Base-by-base conservation (phyloP, 2,329 filamentous ascomycete species). In the Botrytis byssoidea region DNA sequence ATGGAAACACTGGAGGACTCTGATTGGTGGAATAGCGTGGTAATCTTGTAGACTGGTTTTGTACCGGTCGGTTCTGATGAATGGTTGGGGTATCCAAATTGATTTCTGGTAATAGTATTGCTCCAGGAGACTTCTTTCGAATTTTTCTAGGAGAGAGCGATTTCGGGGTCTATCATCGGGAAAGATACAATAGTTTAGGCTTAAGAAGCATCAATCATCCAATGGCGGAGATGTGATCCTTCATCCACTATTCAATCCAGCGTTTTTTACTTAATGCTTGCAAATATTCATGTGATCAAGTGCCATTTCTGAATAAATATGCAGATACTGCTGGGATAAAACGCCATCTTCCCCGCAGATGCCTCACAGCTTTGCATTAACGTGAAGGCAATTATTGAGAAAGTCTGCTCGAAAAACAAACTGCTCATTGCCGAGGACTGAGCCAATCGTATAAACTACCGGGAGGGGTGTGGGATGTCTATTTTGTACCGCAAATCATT, bases 171-270 rank as follows among this genome's bases (percentile, higher is more conserved):
- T 57, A 25, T 66, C 5, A 37, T 37, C 29, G 37, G n/a, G 48
- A 10, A 44, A 32, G n/a, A 32, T 65, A 4, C 37, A 25, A 18
- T 42, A 42, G 14, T 67, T 40, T 70, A 14, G 20, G 60, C 42
- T 51, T 44, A 18, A 61, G 40, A 46, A 32, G 22, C 57, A 61
- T 46, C 61, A 22, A 37, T 70, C 57, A 37, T 63, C n/a, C 51
- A 42, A 61, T 61, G 22, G 29, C 40, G 46, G 68, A 46, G 51
- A 35, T 70, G 42, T 35, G 32, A 14, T n/a, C 5, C 2, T 70
- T 63, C 20, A 63, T 61, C 40, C 29, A 29, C 40, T 29, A 37
- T 44, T 70, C 55, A 63, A 70, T 70, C 16, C 42, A 63, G 32
- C n/a, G 32, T 6, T 46, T 46, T 61, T 61, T 8, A 46, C 25